A percentile compares a stretch with the other conserved stretches of the same genome.
These are phyloP conservation scores for Diaporthe destruens DNA, from an alignment of 2,329 filamentous ascomycete genomes.

Conservation along the genomic window DNA sequence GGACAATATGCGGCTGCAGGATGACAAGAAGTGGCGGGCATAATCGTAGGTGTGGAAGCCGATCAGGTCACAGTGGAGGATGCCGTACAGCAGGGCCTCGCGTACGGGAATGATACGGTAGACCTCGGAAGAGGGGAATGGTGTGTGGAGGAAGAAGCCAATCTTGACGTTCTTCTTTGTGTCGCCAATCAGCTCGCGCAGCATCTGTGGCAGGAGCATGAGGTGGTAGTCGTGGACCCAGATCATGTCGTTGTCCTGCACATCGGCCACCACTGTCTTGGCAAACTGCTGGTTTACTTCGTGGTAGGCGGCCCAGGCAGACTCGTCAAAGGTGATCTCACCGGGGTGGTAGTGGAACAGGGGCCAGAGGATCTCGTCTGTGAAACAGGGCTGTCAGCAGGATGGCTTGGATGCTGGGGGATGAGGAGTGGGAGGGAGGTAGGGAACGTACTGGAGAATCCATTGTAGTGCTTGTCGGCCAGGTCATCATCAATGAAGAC, in stretches of 20 bases:
- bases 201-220: conserved; percentile 96
- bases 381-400: conserved; percentile 35
- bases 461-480: conserved; percentile 96
- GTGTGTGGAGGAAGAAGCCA: conserved; percentile 97
- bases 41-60: conserved; percentile 99
- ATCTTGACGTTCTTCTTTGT: conserved; percentile 94
- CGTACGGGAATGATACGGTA: conserved; percentile 95
- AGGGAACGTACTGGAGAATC: conserved; percentile 83
- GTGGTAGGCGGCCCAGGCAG: conserved; percentile 91
- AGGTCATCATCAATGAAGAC: conserved; percentile 95
- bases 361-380: conserved; percentile 97
- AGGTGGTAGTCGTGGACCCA: conserved; percentile 99
- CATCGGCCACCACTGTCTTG: conserved; percentile 85
- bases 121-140: conserved; percentile 96
- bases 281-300: conserved; percentile 95
- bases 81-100: conserved; percentile 86
- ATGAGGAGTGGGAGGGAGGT: conserved; percentile 30
- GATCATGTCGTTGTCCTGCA: conserved; percentile 92
- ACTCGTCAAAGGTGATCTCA: conserved; percentile 98
- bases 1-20: conserved; percentile 91
- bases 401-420: conserved; percentile 16
- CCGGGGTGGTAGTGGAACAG: conserved; percentile 99
- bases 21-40: conserved; percentile 96
- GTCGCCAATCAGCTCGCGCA: conserved; percentile 87
- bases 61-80: conserved; percentile 93